Conservation (phyloP, 352 stramenopile genomes). For the Blastocystis sp. region DNA sequence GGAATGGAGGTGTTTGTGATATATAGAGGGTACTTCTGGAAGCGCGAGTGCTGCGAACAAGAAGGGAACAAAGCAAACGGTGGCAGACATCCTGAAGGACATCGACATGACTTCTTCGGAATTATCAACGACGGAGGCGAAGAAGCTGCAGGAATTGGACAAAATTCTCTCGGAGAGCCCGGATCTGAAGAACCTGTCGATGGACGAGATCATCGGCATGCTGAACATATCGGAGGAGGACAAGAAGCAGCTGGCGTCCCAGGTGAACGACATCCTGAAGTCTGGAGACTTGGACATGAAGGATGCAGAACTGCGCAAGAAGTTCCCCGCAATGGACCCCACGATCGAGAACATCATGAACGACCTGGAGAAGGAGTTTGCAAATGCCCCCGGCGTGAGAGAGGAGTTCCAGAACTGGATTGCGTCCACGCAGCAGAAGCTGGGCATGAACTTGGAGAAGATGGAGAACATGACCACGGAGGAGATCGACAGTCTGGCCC, state of each 20-base stretch:
- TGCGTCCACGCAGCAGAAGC: not conserved
- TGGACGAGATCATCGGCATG: slow-evolving; percentile 68
- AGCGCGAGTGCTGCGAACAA: not conserved
- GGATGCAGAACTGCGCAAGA: slow-evolving; percentile 46
- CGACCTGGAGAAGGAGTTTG: slow-evolving; percentile 9
- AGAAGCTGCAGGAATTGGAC: slow-evolving; percentile 54
- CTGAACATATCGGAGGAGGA: slow-evolving; percentile 59
- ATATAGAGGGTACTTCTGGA: not conserved
- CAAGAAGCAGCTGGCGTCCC: slow-evolving; percentile 22
- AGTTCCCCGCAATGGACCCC: slow-evolving; percentile 35
- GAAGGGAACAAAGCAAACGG: not conserved
- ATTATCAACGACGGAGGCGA: slow-evolving; percentile 5
- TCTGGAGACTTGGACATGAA: slow-evolving; percentile 3
- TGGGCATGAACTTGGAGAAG: slow-evolving; percentile 41
- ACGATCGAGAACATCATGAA: slow-evolving; percentile 22
- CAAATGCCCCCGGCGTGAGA: slow-evolving; percentile 11
- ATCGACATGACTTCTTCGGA: slow-evolving; percentile 33
- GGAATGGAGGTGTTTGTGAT: not conserved
- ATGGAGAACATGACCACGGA: slow-evolving; percentile 8
- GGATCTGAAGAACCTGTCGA: slow-evolving; percentile 61
- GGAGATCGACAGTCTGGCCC: slow-evolving; percentile 1
- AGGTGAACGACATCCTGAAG: slow-evolving; percentile 28
- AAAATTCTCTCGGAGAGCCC: slow-evolving; percentile 52
- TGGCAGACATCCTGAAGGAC: slow-evolving; percentile 32
- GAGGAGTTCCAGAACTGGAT: slow-evolving; percentile 45